A percentile compares a stretch with the other conserved stretches of the same genome.
Evolutionary conservation across 73 alveolate species (phyloP).

Genomic region (Breviolum minutum): DNA sequence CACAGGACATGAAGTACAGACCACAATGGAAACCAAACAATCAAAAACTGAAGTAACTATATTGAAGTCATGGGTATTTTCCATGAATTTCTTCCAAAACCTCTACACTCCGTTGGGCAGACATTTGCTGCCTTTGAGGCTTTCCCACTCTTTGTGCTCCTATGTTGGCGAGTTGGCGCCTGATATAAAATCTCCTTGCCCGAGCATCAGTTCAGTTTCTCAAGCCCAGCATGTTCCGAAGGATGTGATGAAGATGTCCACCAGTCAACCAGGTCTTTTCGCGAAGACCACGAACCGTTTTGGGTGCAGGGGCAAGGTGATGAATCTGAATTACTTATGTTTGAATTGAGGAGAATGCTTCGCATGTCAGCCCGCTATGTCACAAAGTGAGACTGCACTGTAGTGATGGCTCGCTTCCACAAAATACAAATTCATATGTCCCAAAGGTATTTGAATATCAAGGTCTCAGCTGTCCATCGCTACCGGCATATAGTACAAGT

Average conservation of each 20-base stretch:
- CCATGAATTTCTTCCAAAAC: background rate
- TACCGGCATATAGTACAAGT: background rate
- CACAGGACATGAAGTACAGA: background rate
- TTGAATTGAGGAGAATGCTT: constrained; percentile 13
- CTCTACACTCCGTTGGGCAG: background rate
- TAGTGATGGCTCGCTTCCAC: background rate
- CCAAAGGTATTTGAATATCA: background rate
- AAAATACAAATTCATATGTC: background rate
- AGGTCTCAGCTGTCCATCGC: constrained; percentile 10
- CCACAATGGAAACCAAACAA: background rate
- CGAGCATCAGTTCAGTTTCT: background rate
- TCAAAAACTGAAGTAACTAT: no score
- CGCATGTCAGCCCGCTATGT: constrained; percentile 34
- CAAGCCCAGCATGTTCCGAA: background rate
- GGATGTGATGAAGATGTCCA: background rate
- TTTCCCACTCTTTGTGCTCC: background rate
- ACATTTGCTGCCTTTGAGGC: background rate
- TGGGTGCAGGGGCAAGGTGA: background rate
- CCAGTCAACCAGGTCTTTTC: no score
- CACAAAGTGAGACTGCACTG: constrained; percentile 17
- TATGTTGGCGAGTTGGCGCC: background rate
- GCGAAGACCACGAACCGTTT: background rate
- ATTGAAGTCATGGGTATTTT: background rate
- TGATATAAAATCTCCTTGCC: background rate
- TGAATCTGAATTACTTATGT: background rate